phyloP scores from a whole-genome alignment of 2,329 filamentous ascomycete species.

The Simplicillium aogashimaense region DNA sequence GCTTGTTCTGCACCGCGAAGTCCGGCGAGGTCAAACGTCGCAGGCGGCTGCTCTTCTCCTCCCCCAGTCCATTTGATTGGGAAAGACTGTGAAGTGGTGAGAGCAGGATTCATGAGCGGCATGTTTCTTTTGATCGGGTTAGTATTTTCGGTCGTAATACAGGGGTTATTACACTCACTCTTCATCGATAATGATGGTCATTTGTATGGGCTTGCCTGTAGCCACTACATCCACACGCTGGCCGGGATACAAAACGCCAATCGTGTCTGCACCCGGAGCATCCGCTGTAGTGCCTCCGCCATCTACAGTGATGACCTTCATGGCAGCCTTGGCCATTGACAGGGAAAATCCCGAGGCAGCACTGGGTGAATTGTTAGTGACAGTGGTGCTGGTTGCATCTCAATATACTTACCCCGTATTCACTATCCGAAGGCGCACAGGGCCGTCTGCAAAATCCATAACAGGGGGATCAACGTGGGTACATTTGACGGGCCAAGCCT shows the following conservation, averaged over 20 bases:
- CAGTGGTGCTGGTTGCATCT: too few relatives aligned
- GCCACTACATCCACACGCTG: slow-evolving; percentile 12
- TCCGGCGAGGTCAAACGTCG: slow-evolving; percentile 1
- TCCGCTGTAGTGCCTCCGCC: slow-evolving; percentile 8
- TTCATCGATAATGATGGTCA: slow-evolving; percentile 6
- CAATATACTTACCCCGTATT: slow-evolving; percentile 10
- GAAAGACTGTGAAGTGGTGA: slow-evolving; percentile 10
- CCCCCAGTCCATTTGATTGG: slow-evolving; percentile 5
- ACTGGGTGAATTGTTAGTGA: too few relatives aligned
- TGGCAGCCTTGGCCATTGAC: slow-evolving; percentile 1
- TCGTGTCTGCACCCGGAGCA: slow-evolving; percentile 4
- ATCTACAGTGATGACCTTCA: slow-evolving; percentile 11
- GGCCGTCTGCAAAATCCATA: slow-evolving; percentile 5
- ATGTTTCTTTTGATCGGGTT: slow-evolving; percentile 9
- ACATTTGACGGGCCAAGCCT: slow-evolving; percentile 8
- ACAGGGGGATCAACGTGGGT: slow-evolving; percentile 4
- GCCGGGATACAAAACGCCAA: slow-evolving; percentile 12
- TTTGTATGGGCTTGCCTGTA: background rate
- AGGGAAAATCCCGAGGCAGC: background rate
- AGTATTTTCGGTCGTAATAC: background rate
- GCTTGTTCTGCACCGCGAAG: too few relatives aligned
- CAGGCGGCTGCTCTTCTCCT: background rate
- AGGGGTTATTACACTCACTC: slow-evolving; percentile 1
- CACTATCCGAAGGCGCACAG: slow-evolving; percentile 9
- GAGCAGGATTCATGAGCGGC: slow-evolving; percentile 11